Evolutionary conservation across 495 filamentous ascomycete genomes (phyloP), one percentile per base, ranked within the genome.

Genomic region (Aspergillus sclerotiicarbonarius): DNA sequence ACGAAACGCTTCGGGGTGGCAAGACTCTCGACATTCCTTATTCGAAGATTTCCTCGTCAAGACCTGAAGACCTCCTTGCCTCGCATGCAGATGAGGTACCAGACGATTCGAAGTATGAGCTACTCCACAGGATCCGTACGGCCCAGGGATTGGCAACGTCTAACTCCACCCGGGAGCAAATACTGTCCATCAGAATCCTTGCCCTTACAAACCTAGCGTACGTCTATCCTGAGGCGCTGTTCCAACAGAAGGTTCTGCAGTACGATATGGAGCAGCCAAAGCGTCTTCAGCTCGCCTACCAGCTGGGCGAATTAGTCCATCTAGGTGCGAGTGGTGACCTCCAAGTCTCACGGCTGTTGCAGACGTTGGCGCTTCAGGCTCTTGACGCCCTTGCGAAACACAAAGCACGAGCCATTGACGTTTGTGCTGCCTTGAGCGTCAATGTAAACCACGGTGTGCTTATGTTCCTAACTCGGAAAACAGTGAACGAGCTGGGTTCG

Each of bases 381-480:
- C 72, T 99, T 39, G 92, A 96, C 71, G 88, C 90, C 8, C 79
- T 98, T 43, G 81, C 87, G 10, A 87, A 88, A 63, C 88, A 93
- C 57, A 89, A 90, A 59, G 67, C 76, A 55, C 94, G 90, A 65
- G 80, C 88, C 19, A 67, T 82, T 16, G 95, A 99, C 61, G 87
- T 98, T 15, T 86, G 89, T 58, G 82, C 90, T 51, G 92, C 93
- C 30, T 76, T 99, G 20, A 93, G 88, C 66, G 88, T 92, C 55
- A 94, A 94, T 70, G 91, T 96, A 53, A 98, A 92, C 66, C 95
- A 99, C 62, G 95, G 95, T 13, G 87, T 98, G 15, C 81, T 99
- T n/a, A 87, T 96, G 67, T 97, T 98, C 67, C 80, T 96, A 57
- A 86, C 96, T 32, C 86, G 93, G 49, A 96, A 93, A 68, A 87